phyloP scores from a whole-genome alignment of 139 green algal genomes.

The Micromonas pusilla region DNA sequence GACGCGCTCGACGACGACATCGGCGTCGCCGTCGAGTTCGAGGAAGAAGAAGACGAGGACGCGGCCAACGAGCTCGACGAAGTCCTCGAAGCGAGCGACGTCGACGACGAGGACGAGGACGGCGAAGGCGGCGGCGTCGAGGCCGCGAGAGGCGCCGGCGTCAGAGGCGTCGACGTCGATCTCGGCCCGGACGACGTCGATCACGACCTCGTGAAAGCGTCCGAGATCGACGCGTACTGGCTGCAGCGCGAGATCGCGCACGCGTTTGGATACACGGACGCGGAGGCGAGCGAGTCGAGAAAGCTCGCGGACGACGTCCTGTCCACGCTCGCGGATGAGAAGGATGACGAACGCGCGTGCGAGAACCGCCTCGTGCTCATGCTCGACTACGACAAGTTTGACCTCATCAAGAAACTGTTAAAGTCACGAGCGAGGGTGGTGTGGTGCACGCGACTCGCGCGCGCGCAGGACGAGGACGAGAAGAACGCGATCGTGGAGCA shows the following conservation, averaged over 20 bases:
- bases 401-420: conserved; percentile 93
- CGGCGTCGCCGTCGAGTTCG: conserved; percentile 89
- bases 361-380: conserved; percentile 84
- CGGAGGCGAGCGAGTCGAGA: conserved; percentile 59
- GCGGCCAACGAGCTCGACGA: conserved; percentile 33
- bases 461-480: conserved; percentile 71
- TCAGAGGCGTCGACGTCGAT: conserved; percentile 17
- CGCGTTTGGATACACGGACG: conserved; percentile 56
- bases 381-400: conserved; percentile 93
- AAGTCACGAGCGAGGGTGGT: conserved; percentile 79
- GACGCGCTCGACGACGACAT: conserved; percentile 82
- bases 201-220: conserved; percentile 33
- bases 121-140: conserved; percentile 26
- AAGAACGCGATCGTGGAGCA: conserved; percentile 60
- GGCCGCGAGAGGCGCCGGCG: neutral
- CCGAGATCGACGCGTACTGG: conserved; percentile 98
- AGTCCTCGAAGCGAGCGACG: conserved; percentile 8
- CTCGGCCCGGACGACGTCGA: conserved; percentile 41
- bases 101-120: conserved; percentile 32
- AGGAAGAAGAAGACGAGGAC: conserved; percentile 67
- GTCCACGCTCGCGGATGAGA: neutral
- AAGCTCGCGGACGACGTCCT: conserved; percentile 37
- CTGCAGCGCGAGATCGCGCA: conserved; percentile 81
- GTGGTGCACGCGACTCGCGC: conserved; percentile 88
- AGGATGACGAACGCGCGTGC: conserved; percentile 49